Evolutionary conservation across 345 rosid genomes (phyloP).

Genomic region (Citrus glauca): DNA sequence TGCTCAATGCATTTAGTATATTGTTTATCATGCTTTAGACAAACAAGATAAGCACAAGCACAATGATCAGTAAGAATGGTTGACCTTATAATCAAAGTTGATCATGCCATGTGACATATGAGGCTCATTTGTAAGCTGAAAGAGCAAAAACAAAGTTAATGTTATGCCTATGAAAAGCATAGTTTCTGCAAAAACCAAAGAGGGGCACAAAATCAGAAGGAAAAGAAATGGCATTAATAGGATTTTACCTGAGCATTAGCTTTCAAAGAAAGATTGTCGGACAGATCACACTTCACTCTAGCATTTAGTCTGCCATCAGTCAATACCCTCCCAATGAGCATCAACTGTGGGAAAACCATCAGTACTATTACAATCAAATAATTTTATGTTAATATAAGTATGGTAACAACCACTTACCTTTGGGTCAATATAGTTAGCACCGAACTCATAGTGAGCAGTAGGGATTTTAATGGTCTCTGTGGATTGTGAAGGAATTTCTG

Average conservation of each 20-base stretch:
- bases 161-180: not conserved
- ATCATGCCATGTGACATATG: conserved; percentile 85
- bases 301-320: conserved; percentile 90
- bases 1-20: not conserved
- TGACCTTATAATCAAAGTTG: conserved; percentile 93
- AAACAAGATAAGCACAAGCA: not conserved
- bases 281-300: conserved; percentile 82
- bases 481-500: conserved; percentile 88
- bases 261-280: conserved; percentile 68
- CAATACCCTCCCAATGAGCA: conserved; percentile 90
- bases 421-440: conserved; percentile 84
- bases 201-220: not conserved
- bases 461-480: conserved; percentile 84
- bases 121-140: conserved; percentile 75
- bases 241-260: conserved; percentile 77
- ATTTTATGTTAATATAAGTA: not conserved
- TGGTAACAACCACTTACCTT: conserved; percentile 33
- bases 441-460: conserved; percentile 88
- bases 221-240: conserved; percentile 4
- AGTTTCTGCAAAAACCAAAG: not conserved
- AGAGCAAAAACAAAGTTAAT: conserved; percentile 20
- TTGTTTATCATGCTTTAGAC: not conserved
- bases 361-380: conserved; percentile 3
- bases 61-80: not conserved
- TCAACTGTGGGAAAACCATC: conserved; percentile 43